phyloP scores from a whole-genome alignment of 2,329 filamentous ascomycete species.

The Domatiomyces catenatus region DNA sequence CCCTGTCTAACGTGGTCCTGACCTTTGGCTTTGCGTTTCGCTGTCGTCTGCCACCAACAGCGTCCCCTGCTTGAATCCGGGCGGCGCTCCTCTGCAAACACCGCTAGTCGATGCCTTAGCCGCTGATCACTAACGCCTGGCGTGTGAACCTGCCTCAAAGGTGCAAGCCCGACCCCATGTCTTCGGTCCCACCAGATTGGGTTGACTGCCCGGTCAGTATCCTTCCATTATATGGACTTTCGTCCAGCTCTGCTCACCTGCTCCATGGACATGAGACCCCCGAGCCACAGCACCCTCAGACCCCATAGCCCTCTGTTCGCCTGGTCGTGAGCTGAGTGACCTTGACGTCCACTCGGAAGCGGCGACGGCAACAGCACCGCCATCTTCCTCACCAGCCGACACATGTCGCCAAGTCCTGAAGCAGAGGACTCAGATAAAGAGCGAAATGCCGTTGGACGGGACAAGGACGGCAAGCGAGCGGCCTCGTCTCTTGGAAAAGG shows the following conservation, averaged over 20 bases:
- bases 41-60: background rate
- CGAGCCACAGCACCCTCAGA: background rate
- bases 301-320: background rate
- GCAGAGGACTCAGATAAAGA: conserved; percentile 8
- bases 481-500: background rate
- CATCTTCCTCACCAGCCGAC: background rate
- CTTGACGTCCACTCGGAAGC: background rate
- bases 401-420: conserved; percentile 9
- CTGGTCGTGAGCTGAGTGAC: background rate
- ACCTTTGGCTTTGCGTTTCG: background rate
- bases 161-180: background rate
- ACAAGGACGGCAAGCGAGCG: conserved; percentile 2
- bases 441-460: background rate
- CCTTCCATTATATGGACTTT: background rate
- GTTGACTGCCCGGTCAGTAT: background rate
- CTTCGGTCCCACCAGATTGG: background rate
- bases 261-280: background rate
- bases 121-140: background rate
- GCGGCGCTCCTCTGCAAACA: background rate
- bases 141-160: background rate
- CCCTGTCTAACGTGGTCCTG: background rate
- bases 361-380: no score
- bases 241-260: background rate
- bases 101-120: background rate
- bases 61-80: background rate